Evolutionary conservation across 2,329 filamentous ascomycete genomes (phyloP), one percentile per base, ranked within the genome.

Genomic region (Daldinia sp.): DNA sequence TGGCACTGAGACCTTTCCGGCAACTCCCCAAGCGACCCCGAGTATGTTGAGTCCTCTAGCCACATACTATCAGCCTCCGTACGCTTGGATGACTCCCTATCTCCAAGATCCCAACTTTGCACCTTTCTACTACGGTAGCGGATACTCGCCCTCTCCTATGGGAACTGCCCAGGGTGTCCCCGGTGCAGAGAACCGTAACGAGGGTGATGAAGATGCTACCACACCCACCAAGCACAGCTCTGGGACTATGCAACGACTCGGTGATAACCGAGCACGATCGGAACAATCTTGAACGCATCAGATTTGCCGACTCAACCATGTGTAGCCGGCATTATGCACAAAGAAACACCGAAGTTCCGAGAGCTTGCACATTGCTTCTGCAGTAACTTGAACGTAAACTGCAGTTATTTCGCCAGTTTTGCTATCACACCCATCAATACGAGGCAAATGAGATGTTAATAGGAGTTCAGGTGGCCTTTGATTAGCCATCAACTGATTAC

Each of bases 71-170:
- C 60, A 62, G 15, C 51, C 65, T 2, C 62, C 67, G 1, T 65
- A 61, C 20, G 60, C 68, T 7, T 78, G 76, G 76, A 60, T 69
- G 15, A 74, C 75, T 0, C 76, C 76, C 0, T 78, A 76, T 42
- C 63, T 78, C 28, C 70, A 74, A 26, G 76, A 77, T 35, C 73
- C 72, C 12, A 63, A 65, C 26, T 51, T 64, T n/a, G 63, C 63
- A 10, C 12, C 57, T 13, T 51, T 68, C 46, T 56, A 57, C 3
- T 70, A 63, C 18, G 68, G 63, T 18, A 46, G 69, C 20, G 18
- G 60, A 5, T 69, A 63, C 50, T n/a, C 59, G 2, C 60, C 68
- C 18, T 55, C 66, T 12, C 46, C 56, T 1, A 28, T 18, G 30
- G 42, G 20, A 23, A 15, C 12, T 54, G 42, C 41, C 28, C 42